Evolutionary conservation across 352 stramenopile genomes (phyloP).

Genomic region (Pythium coloratum): DNA sequence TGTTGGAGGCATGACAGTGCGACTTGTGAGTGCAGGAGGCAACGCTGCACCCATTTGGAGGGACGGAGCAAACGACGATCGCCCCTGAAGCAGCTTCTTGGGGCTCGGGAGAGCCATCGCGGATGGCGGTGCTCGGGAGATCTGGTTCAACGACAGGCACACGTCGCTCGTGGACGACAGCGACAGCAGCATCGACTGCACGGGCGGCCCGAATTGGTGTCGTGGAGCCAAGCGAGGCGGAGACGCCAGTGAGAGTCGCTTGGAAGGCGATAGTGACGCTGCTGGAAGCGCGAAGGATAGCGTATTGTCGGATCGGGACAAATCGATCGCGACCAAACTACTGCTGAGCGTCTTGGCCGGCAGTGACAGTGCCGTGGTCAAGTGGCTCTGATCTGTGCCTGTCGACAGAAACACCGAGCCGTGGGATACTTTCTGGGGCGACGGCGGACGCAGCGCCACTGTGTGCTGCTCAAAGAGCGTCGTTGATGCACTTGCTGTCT

Average conservation of each 20-base stretch:
- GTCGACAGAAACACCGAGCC: slow-evolving; percentile 33
- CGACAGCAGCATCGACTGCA: background rate
- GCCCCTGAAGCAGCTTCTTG: slow-evolving; percentile 10
- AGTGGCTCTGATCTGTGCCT: background rate
- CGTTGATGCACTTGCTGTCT: background rate
- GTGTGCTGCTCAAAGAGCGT: slow-evolving; percentile 22
- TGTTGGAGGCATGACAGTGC: background rate
- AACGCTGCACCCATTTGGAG: background rate
- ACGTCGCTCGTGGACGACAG: slow-evolving; percentile 12
- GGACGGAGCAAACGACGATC: slow-evolving; percentile 3
- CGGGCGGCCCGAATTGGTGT: background rate
- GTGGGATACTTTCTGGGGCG: slow-evolving; percentile 33
- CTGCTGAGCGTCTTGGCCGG: background rate
- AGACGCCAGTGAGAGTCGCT: background rate
- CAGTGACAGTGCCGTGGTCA: slow-evolving; percentile 8
- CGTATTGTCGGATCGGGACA: background rate
- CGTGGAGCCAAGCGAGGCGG: background rate
- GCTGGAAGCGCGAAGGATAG: slow-evolving; percentile 16
- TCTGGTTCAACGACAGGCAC: slow-evolving; percentile 7
- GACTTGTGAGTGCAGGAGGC: background rate
- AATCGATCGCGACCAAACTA: background rate
- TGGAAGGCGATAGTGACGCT: background rate
- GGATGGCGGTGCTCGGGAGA: background rate
- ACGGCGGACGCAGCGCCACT: slow-evolving; percentile 31
- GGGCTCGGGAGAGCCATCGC: background rate